Conservation (phyloP, 2,329 filamentous ascomycete species). For the Cytospora paraplurivora region DNA sequence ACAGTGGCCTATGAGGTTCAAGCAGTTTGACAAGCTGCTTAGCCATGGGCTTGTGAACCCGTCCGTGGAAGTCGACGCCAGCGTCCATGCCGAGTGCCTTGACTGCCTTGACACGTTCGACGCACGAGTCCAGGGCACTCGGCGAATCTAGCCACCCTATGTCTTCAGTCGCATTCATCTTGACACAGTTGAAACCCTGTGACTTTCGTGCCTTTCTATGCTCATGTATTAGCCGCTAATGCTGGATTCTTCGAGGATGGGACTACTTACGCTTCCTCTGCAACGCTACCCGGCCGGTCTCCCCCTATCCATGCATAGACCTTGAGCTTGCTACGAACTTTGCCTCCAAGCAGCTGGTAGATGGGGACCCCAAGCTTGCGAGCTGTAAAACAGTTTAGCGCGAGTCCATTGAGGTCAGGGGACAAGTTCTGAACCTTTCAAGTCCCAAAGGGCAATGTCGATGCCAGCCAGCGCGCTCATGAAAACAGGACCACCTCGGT, state of each 20-base stretch:
- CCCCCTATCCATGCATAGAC: slow-evolving; percentile 74
- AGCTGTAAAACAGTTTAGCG: slow-evolving; percentile 16
- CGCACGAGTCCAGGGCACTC: slow-evolving; percentile 54
- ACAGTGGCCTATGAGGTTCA: slow-evolving; percentile 63
- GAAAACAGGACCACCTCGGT: slow-evolving; percentile 69
- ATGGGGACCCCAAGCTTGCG: slow-evolving; percentile 55
- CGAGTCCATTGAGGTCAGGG: fast-evolving
- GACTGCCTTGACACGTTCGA: slow-evolving; percentile 64
- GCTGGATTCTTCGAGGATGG: no score
- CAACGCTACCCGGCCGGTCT: slow-evolving; percentile 63
- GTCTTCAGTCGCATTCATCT: slow-evolving; percentile 71
- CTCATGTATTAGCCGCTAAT: neutral
- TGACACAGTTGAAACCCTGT: slow-evolving; percentile 60
- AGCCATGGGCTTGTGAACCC: slow-evolving; percentile 69
- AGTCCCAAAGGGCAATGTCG: slow-evolving; percentile 70
- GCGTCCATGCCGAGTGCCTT: slow-evolving; percentile 65
- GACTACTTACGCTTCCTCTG: slow-evolving; percentile 50
- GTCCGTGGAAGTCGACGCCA: slow-evolving; percentile 70
- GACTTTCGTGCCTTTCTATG: slow-evolving; percentile 50
- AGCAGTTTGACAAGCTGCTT: slow-evolving; percentile 66
- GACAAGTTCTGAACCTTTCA: slow-evolving; percentile 49
- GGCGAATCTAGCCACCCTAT: slow-evolving; percentile 68
- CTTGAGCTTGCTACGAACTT: slow-evolving; percentile 62
- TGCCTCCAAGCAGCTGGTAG: slow-evolving; percentile 66
- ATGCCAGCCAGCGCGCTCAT: slow-evolving; percentile 70